Base-by-base conservation (phyloP, 345 rosid genomes). In the Eucalyptus urophylla region DNA sequence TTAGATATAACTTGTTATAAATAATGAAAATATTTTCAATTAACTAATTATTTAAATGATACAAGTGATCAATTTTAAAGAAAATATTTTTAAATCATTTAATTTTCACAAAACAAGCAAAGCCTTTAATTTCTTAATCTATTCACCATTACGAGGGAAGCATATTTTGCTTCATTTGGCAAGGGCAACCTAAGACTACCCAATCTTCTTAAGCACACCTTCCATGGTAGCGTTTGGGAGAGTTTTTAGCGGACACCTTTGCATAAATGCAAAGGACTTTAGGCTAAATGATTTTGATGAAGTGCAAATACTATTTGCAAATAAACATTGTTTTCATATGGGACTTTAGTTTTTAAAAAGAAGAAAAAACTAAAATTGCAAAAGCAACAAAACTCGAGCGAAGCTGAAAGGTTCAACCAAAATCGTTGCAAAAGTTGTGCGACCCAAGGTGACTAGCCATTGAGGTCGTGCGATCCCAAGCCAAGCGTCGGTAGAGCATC, bases 401-500 rank as follows among this genome's bases (percentile, higher is more conserved):
- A 21, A 76, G 29, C 16, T 40, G 5, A 24, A 40, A 40, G 0
- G 15, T 40, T 4, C 4, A 24, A 24, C 29, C 29, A 76, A 7
- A 22, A 24, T 43, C 3, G 13, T 21, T 7, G 2, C 16, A 13
- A 14, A 76, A 16, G 47, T 21, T 24, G 12, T 24, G 7, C 0
- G 2, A 76, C 47, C 83, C 47, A 76, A 37, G 8, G 16, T 11
- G 15, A 6, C 45, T 8, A 2, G 8, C 44, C 8, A 6, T 11
- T 11, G 24, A 37, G 47, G 83, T 40, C 1, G 1, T 40, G 47
- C 9, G 0, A 76, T 43, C 83, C 29, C 13, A 67, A 17, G 43
- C 4, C 4, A 72, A 21, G 24, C 5, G 0, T n/a, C 1, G 0
- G 6, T 17, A 7, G 6, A 72, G 44, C 5, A 10, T 6, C 15